Conservation (phyloP, 2,329 filamentous ascomycete species). For the Colletotrichum paranaense region DNA sequence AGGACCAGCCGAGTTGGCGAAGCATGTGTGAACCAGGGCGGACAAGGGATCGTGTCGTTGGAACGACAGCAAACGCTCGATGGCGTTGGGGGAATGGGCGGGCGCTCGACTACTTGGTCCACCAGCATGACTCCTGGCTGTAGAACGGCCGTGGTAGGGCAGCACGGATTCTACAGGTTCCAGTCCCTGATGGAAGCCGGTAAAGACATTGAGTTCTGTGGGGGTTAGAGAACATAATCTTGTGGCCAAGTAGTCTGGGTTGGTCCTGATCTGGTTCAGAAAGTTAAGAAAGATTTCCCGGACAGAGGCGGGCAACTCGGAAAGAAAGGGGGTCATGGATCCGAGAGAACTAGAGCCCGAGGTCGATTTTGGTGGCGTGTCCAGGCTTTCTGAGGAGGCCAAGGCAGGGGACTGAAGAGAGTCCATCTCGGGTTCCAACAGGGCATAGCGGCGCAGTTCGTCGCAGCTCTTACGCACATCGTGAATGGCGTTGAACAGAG, state of each 20-base stretch:
- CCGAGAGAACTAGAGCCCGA: slow-evolving; percentile 50
- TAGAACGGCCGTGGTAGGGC: slow-evolving; percentile 70
- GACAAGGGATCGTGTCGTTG: slow-evolving; percentile 89
- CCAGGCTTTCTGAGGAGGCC: slow-evolving; percentile 46
- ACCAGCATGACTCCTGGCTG: slow-evolving; percentile 56
- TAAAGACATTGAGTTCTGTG: slow-evolving; percentile 80
- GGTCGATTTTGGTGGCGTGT: slow-evolving; percentile 19
- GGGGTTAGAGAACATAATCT: slow-evolving; percentile 81
- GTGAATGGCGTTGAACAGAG: slow-evolving; percentile 80
- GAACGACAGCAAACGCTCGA: slow-evolving; percentile 88
- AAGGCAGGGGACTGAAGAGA: slow-evolving; percentile 62
- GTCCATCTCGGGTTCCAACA: slow-evolving; percentile 79
- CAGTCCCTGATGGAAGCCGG: slow-evolving; percentile 81
- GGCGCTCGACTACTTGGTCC: slow-evolving; percentile 40
- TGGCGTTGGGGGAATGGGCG: slow-evolving; percentile 67
- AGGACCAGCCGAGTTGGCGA: slow-evolving; percentile 85
- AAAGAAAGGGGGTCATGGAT: slow-evolving; percentile 68
- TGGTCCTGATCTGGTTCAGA: slow-evolving; percentile 83
- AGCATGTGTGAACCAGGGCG: slow-evolving; percentile 87
- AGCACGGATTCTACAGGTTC: slow-evolving; percentile 88
- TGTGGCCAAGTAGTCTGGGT: slow-evolving; percentile 88
- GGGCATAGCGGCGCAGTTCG: slow-evolving; percentile 75
- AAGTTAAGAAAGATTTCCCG: slow-evolving; percentile 83
- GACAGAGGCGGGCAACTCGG: slow-evolving; percentile 80
- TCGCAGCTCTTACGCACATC: slow-evolving; percentile 84